Percentiles rank a stretch among this genome's conserved stretches.
These are phyloP conservation scores for Suillus alpinus DNA, from an alignment of 768 basidiomycete species.

Conservation along the genomic window DNA sequence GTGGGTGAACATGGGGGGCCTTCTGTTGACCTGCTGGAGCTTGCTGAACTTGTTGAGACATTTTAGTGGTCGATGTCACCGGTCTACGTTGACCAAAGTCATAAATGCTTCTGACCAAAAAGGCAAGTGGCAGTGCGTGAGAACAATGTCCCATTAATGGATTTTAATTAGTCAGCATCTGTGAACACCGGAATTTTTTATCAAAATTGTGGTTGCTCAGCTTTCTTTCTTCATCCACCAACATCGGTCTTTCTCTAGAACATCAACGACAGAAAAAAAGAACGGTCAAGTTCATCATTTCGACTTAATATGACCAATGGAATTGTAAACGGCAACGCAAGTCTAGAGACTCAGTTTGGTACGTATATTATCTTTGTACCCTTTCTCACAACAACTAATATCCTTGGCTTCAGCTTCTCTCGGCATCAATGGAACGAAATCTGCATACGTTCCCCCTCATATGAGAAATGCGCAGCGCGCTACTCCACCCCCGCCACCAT, in stretches of 20 bases:
- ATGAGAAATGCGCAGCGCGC: slow-evolving; percentile 85
- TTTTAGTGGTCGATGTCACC: slow-evolving; percentile 19
- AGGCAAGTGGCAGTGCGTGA: slow-evolving; percentile 7
- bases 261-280: slow-evolving; percentile 26
- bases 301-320: slow-evolving; percentile 84
- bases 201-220: slow-evolving; percentile 11
- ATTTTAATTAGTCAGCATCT: slow-evolving; percentile 23
- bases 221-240: slow-evolving; percentile 28
- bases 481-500: slow-evolving; percentile 50
- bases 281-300: slow-evolving; percentile 29
- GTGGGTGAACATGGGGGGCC: slow-evolving; percentile 41
- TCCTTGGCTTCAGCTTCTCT: slow-evolving; percentile 55
- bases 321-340: slow-evolving; percentile 75
- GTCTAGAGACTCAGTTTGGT: slow-evolving; percentile 78
- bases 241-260: slow-evolving; percentile 30
- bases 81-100: neutral
- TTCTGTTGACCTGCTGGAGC: slow-evolving; percentile 43
- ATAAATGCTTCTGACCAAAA: neutral
- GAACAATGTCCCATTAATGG: slow-evolving; percentile 4
- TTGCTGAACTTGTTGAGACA: slow-evolving; percentile 68
- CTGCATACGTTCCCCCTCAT: slow-evolving; percentile 88
- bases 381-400: slow-evolving; percentile 2
- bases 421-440: slow-evolving; percentile 64
- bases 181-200: slow-evolving; percentile 24
- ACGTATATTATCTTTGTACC: slow-evolving; percentile 16